Evolutionary conservation across 768 basidiomycete genomes (phyloP), one percentile per base, ranked within the genome.

Genomic region (Coprinopsis sp.): DNA sequence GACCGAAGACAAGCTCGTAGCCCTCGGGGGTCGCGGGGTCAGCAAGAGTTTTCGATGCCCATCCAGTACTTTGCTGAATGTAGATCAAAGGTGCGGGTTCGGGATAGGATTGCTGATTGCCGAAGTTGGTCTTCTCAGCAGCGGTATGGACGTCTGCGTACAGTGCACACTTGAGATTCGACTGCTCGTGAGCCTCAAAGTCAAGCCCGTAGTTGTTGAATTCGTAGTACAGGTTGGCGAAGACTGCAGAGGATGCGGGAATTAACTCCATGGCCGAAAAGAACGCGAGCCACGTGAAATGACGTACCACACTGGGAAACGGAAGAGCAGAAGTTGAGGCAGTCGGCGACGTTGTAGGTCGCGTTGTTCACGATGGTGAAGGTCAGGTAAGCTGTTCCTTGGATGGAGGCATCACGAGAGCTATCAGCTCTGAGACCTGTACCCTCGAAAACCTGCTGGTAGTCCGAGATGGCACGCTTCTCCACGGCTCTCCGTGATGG

Each of bases 191-290:
- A 49, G 64, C 65, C 23, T 69, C 63, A 46, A 61, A 66, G 45
- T 72, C 72, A 23, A 72, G 60, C 6, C 67, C 61, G 6, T 56
- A 47, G 50, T 75, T 75, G 55, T 74, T 76, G 59, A 57, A 67
- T 49, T 77, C 73, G 58, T 77, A 76, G 47, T 66, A 77, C 19
- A 77, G 45, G 51, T 77, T 77, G 11, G 64, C 74, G 49, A 75
- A 76, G 4, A 73, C 76, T 77, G 36, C 6, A 22, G 31, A 31
- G 23, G 40, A 23, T 25, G 16, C 36, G n/a, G n/a, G n/a, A 2
- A 33, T 7, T 31, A 8, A 31, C 8, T 31, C 8, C 10, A 31
- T 8, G 30, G 30, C 30, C 10, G n/a, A 23, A n/a, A 31, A 22
- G 48, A 49, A 8, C 30, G n/a, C 8, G 21, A n/a, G 33, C 23